Percentiles rank a stretch among this genome's conserved stretches.
phyloP scores from a whole-genome alignment of 768 basidiomycete species.

The Suillus variegatus region DNA sequence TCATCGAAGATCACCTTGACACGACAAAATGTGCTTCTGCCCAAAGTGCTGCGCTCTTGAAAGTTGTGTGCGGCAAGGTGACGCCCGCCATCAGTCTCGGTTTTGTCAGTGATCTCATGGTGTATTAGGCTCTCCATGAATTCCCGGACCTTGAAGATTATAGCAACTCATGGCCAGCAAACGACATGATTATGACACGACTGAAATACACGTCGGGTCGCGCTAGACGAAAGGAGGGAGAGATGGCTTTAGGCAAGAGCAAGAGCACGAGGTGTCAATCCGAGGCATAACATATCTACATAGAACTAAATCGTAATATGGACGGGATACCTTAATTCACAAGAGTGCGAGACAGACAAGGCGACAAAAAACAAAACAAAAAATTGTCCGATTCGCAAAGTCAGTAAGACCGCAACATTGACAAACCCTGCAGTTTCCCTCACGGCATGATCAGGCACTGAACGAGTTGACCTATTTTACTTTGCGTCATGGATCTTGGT shows the following conservation, averaged over 20 bases:
- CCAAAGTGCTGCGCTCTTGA: conserved; percentile 4
- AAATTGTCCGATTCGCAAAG: too few species aligned
- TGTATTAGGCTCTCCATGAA: neutral
- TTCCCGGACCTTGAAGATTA: conserved; percentile 17
- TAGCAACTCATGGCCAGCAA: conserved; percentile 10
- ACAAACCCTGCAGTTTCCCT: too few species aligned
- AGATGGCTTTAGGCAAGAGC: conserved; percentile 7
- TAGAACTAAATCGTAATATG: too few species aligned
- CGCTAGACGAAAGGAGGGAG: conserved; percentile 1
- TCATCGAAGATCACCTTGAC: conserved; percentile 13
- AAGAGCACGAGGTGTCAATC: neutral
- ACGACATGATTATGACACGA: conserved; percentile 14
- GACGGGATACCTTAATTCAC: too few species aligned
- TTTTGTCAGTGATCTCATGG: neutral
- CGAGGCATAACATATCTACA: too few species aligned
- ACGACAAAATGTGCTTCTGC: conserved; percentile 12
- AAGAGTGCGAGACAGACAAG: too few species aligned
- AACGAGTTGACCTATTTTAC: too few species aligned
- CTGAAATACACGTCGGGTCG: conserved; percentile 12
- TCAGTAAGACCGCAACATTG: too few species aligned
- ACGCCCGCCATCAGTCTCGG: neutral
- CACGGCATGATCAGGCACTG: too few species aligned
- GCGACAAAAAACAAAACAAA: too few species aligned
- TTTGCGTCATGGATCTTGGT: too few species aligned
- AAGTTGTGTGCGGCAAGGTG: conserved; percentile 1